These are phyloP conservation scores for Backusella tarrabulga DNA, from an alignment of 192 early-diverging fungal species.

Conservation along the genomic window DNA sequence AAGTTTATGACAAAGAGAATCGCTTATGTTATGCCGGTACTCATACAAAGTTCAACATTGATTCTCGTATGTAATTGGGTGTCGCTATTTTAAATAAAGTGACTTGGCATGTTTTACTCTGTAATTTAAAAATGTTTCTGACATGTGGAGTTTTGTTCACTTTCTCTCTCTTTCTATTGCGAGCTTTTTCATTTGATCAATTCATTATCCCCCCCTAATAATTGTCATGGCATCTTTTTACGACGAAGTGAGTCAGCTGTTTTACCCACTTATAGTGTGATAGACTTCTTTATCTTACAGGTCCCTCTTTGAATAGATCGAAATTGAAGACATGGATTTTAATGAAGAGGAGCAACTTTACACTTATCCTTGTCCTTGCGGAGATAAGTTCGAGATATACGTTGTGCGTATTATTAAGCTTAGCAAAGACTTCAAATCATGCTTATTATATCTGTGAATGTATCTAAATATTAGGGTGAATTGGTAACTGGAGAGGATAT, in stretches of 20 bases:
- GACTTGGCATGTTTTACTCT: background rate
- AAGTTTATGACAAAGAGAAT: constrained; percentile 16
- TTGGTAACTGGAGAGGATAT: constrained; percentile 81
- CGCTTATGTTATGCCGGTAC: constrained; percentile 26
- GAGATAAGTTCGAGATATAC: constrained; percentile 90
- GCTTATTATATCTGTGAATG: background rate
- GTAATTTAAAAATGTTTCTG: background rate
- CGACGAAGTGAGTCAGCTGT: constrained; percentile 34
- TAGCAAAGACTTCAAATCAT: background rate
- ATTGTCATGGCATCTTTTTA: constrained; percentile 47
- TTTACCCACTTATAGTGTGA: background rate
- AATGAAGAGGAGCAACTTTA: constrained; percentile 80
- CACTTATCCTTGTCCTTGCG: constrained; percentile 96
- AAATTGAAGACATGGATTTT: constrained; percentile 87
- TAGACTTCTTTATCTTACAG: background rate
- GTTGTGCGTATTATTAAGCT: constrained; percentile 40
- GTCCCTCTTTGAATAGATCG: constrained; percentile 10
- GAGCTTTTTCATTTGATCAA: constrained; percentile 3
- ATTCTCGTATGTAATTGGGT: constrained; percentile 12
- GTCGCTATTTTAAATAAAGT: background rate
- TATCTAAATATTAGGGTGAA: constrained; percentile 51
- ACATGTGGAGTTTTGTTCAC: background rate
- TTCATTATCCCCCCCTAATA: background rate
- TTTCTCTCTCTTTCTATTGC: background rate
- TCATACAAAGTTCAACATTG: constrained; percentile 31